Base-by-base conservation (phyloP, 2,329 filamentous ascomycete genomes). In the Dryadomyces quercivorus region DNA sequence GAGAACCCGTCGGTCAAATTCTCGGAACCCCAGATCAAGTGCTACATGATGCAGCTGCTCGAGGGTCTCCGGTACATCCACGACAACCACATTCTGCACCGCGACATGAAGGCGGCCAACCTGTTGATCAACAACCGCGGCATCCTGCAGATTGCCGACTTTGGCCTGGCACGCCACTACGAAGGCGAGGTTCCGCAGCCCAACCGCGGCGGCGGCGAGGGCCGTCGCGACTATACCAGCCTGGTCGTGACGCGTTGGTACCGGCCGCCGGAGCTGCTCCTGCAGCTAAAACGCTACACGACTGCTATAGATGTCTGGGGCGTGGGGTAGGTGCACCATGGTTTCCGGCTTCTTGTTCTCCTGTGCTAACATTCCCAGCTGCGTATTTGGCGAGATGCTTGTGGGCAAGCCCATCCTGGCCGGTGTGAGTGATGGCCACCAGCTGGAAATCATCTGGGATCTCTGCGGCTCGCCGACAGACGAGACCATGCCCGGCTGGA, bases 31-130 rank as follows among this genome's bases (percentile, higher is more conserved):
- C 91, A 97, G 67, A 95, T 97, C 69, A 98, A 98, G 69, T 98
- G 93, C 72, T 98, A 98, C 70, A 84, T 98, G 80, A 74, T 93
- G 57, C 93, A 98, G 68, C 77, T 98, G 34, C 80, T 98, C 51
- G 85, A 95, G 64, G 93, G 93, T 3, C 75, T 96, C 42, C 80
- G 82, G 59, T 98, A 97, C 69, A 76, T 98, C 46, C 93, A 98
- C 72, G 87, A 90, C 59, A 88, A 79, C 65, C 80, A 86, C 63
- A 97, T 98, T 59, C 74, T 98, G 22, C 93, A 98, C 67, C 85
- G 93, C 66, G 93, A 98, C 65, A 97, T 98, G 91, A 98, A 98
- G 73, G 93, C 93, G 2, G 93, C 93, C 64, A 98, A 98, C 66
- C 77, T 98, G 36, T 80, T 98, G 56, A 98, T 98, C 70, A 95